phyloP scores from a whole-genome alignment of 1,284 basidiomycete species.

The Microbotryum violaceum region DNA sequence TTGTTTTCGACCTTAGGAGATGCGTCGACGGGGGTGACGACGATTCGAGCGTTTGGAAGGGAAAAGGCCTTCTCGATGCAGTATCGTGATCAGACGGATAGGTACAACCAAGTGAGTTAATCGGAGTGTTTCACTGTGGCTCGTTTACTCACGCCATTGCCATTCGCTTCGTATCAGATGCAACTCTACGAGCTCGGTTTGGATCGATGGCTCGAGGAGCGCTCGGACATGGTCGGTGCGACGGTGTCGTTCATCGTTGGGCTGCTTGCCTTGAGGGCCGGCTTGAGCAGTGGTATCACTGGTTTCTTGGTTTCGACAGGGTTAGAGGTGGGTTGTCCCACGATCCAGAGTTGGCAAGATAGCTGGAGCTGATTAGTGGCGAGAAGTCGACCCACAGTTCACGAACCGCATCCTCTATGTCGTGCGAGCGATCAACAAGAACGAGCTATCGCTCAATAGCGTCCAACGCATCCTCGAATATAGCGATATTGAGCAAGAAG shows the following conservation, averaged over 20 bases:
- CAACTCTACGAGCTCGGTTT: constrained; percentile 25
- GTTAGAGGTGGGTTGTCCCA: constrained; percentile 2
- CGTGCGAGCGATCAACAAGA: constrained; percentile 28
- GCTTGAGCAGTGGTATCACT: constrained; percentile 31
- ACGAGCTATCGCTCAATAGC: constrained; percentile 27
- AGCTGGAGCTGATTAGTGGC: background rate
- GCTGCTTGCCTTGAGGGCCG: constrained; percentile 24
- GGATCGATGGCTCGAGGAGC: constrained; percentile 28
- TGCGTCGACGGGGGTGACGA: constrained; percentile 70
- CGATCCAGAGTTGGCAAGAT: background rate
- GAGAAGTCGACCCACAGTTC: constrained; percentile 18
- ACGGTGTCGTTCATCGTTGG: constrained; percentile 40
- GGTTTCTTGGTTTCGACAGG: constrained; percentile 30
- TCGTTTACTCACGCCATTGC: background rate
- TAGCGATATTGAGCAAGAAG: constrained; percentile 54
- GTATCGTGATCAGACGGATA: constrained; percentile 23
- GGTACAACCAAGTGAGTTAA: constrained; percentile 19
- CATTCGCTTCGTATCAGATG: background rate
- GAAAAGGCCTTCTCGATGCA: constrained; percentile 7
- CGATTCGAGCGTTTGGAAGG: constrained; percentile 72
- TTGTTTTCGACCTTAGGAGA: constrained; percentile 71
- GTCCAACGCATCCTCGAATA: constrained; percentile 86
- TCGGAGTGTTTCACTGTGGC: background rate
- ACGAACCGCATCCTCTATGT: constrained; percentile 29
- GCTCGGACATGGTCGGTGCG: constrained; percentile 23